Evolutionary conservation across 2,329 filamentous ascomycete genomes (phyloP).

Genomic region (Fusarium circinatum): DNA sequence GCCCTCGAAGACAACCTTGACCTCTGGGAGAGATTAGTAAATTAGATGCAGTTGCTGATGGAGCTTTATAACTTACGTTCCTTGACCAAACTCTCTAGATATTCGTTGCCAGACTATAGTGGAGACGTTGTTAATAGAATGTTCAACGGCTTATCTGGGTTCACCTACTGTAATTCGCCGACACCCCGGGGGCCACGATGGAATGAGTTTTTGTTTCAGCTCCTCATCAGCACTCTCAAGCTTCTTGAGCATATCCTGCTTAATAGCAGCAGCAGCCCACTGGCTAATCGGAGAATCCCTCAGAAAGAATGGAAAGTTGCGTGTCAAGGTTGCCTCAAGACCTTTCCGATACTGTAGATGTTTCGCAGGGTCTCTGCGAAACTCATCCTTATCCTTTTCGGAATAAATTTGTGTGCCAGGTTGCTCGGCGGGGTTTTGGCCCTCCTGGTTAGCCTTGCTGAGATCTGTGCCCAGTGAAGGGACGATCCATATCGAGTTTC

Average conservation of each 20-base stretch:
- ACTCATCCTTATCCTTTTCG: not conserved
- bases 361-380: not conserved
- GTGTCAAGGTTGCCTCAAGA: not conserved
- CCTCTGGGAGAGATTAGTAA: not conserved
- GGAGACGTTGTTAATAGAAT: fast-evolving
- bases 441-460: not conserved
- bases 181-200: not conserved
- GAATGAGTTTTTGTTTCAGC: not conserved
- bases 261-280: not conserved
- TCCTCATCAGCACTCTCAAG: not conserved
- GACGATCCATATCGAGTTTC: not conserved
- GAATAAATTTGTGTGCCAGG: not conserved
- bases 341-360: not conserved
- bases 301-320: not conserved
- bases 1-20: not conserved
- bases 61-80: not conserved
- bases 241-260: not conserved
- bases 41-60: no score
- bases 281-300: not conserved
- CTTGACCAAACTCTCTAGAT: not conserved
- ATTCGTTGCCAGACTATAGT: not conserved
- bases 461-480: not conserved
- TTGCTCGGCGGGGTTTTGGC: not conserved
- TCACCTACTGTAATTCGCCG: fast-evolving
- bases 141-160: no score